Conservation (phyloP, 169 alveolate species). For the Sarcocystis neurona region DNA sequence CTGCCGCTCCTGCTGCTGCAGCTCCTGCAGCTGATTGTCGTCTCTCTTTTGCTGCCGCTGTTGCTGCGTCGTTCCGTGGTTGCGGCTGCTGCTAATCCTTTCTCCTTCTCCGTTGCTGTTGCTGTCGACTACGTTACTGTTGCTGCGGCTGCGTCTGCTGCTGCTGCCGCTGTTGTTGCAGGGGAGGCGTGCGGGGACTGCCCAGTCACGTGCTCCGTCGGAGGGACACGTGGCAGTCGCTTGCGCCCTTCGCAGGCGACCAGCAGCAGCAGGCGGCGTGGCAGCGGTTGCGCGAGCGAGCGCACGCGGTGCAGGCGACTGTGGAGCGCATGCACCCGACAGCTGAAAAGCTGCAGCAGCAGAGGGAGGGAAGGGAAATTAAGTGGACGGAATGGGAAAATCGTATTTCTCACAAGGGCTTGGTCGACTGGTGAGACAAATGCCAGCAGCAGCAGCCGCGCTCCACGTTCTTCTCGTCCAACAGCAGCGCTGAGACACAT, state of each 20-base stretch:
- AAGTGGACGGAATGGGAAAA: constrained; percentile 6
- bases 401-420: neutral
- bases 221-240: constrained; percentile 22
- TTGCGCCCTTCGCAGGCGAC: neutral
- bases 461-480: too few species aligned
- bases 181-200: neutral
- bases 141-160: neutral
- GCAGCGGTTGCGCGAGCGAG: neutral
- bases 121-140: too few species aligned
- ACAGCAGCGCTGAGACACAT: too few species aligned
- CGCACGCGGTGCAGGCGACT: neutral
- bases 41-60: too few species aligned
- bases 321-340: neutral
- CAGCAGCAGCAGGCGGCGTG: neutral
- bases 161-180: too few species aligned
- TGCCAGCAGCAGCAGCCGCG: too few species aligned
- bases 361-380: too few species aligned
- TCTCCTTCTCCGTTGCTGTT: too few species aligned
- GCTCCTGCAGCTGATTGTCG: too few species aligned
- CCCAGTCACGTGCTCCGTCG: neutral
- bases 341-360: neutral
- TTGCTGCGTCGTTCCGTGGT: too few species aligned
- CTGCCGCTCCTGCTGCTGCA: too few species aligned
- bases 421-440: neutral
- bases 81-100: too few species aligned